Conservation (phyloP, 2,329 filamentous ascomycete genomes). For the Paradendryphiella salina region DNA sequence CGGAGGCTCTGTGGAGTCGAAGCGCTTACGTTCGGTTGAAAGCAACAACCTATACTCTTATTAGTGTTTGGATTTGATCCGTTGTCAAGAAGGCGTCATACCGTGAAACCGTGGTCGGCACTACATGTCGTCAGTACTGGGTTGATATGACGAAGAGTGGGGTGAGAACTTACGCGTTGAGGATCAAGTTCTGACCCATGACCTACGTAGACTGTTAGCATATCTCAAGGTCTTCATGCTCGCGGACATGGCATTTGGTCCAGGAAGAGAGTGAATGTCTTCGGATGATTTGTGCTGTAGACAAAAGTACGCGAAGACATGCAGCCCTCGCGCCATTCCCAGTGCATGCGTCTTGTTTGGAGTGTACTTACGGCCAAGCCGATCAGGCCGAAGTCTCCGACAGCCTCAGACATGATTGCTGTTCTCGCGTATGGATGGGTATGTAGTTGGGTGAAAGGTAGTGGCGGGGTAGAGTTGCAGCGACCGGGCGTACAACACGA, state of each 20-base stretch:
- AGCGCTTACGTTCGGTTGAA: constrained; percentile 81
- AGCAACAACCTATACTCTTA: constrained; percentile 65
- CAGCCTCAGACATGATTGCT: constrained; percentile 46
- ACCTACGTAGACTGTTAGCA: constrained; percentile 36
- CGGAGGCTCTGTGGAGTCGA: not conserved
- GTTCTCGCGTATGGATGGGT: constrained; percentile 11
- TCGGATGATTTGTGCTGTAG: not conserved
- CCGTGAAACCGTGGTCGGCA: constrained; percentile 75
- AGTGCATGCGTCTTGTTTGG: not conserved
- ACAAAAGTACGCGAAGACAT: too few species aligned
- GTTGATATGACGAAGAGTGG: constrained; percentile 12
- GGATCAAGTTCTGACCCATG: constrained; percentile 60
- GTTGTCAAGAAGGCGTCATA: constrained; percentile 14
- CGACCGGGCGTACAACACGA: constrained; percentile 37
- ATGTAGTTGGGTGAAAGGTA: constrained; percentile 9
- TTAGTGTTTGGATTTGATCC: constrained; percentile 22
- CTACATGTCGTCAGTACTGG: constrained; percentile 37
- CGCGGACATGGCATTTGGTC: not conserved
- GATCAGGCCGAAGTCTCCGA: constrained; percentile 58
- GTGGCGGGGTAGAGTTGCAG: constrained; percentile 39
- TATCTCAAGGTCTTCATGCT: not conserved
- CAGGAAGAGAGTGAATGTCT: not conserved
- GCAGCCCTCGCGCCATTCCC: not conserved
- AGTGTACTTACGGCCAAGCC: constrained; percentile 51
- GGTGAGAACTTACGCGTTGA: constrained; percentile 52